phyloP scores from a whole-genome alignment of 2,329 filamentous ascomycete genomes.

The Xylariales sp. region DNA sequence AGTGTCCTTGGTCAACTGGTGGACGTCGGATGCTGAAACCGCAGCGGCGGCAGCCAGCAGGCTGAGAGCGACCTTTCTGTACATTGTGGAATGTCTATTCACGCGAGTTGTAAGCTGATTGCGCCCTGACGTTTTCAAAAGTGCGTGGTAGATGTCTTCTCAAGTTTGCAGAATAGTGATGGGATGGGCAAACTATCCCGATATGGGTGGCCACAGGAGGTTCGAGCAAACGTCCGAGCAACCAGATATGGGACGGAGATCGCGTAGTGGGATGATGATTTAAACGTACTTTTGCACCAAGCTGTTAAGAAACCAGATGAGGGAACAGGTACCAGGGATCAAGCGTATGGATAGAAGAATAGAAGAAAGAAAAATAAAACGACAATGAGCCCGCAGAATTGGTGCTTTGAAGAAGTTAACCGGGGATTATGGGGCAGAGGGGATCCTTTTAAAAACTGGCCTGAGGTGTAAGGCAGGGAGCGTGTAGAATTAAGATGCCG shows the following conservation, averaged over 20 bases:
- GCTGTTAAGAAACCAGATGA: too few species aligned
- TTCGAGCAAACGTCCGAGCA: too few species aligned
- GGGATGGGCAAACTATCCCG: too few species aligned
- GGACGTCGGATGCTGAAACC: constrained; percentile 71
- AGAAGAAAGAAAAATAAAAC: constrained; percentile 1
- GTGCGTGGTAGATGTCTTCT: too few species aligned
- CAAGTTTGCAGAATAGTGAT: too few species aligned
- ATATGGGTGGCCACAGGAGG: too few species aligned
- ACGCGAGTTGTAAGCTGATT: background rate
- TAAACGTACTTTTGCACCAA: too few species aligned
- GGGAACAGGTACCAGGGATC: too few species aligned
- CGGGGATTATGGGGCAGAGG: background rate
- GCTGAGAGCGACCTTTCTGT: constrained; percentile 40
- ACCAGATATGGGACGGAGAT: too few species aligned
- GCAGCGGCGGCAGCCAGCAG: constrained; percentile 54
- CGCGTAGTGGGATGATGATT: too few species aligned
- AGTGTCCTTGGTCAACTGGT: constrained; percentile 77
- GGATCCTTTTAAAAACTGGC: constrained; percentile 4
- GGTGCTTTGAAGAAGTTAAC: constrained; percentile 1
- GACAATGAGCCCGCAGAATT: constrained; percentile 1
- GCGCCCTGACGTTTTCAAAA: background rate
- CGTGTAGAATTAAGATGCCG: constrained; percentile 3
- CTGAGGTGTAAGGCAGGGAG: too few species aligned
- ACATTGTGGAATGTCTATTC: constrained; percentile 18
- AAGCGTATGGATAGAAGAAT: too few species aligned